Evolutionary conservation across 2,329 filamentous ascomycete species (phyloP).

Genomic region (Aotearoamyces nothofagi): DNA sequence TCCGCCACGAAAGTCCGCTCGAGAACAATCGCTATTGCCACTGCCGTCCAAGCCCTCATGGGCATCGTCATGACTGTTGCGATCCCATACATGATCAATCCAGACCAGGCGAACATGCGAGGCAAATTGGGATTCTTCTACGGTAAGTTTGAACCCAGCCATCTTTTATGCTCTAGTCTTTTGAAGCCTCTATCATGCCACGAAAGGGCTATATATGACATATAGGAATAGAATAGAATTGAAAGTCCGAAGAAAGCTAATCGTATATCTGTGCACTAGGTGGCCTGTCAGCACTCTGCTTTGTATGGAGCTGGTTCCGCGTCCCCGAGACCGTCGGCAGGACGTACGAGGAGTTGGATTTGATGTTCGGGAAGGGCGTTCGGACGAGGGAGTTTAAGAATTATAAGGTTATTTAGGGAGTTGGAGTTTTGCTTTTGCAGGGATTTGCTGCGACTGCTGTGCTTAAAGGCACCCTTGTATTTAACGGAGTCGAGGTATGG

Average conservation of each 20-base stretch:
- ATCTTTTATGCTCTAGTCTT: no score
- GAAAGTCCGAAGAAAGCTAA: no score
- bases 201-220: no score
- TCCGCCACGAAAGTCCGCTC: conserved; percentile 26
- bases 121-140: conserved; percentile 18
- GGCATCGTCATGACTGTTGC: conserved; percentile 11
- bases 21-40: conserved; percentile 13
- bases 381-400: conserved; percentile 18
- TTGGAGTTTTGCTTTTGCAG: no score
- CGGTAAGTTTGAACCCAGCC: no score
- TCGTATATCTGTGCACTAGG: no score
- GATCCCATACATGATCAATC: conserved; percentile 20
- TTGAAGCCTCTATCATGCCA: no score
- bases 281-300: conserved; percentile 25
- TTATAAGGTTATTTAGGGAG: conserved; percentile 7
- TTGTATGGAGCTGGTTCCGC: conserved; percentile 24
- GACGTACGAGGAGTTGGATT: conserved; percentile 29
- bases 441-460: no score
- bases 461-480: no score
- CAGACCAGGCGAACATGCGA: conserved; percentile 17
- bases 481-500: no score
- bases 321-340: conserved; percentile 28
- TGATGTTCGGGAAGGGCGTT: conserved; percentile 25
- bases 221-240: no score
- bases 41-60: conserved; percentile 8